Conservation (phyloP, 2,329 filamentous ascomycete genomes). For the Fonsecaea monophora region DNA sequence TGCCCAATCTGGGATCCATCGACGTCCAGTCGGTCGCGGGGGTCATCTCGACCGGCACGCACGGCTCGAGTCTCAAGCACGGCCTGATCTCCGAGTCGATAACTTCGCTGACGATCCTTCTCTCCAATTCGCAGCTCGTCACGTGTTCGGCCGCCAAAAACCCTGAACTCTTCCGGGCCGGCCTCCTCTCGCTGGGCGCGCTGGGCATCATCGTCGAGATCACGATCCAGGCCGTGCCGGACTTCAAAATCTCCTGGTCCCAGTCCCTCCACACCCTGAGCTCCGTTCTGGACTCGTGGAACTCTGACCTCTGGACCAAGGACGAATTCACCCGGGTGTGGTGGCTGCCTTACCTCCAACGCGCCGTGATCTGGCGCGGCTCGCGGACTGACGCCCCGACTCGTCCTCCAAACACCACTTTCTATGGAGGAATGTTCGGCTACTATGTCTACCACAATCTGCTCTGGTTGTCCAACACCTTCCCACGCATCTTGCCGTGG, state of each 20-base stretch:
- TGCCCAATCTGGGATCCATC: constrained; percentile 94
- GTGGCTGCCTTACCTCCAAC: constrained; percentile 94
- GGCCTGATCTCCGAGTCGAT: constrained; percentile 84
- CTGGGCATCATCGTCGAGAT: constrained; percentile 91
- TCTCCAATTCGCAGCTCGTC: constrained; percentile 78
- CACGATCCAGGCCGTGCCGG: constrained; percentile 78
- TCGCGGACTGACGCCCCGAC: constrained; percentile 72
- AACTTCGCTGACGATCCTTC: constrained; percentile 75
- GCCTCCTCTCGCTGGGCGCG: constrained; percentile 84
- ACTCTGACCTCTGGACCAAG: constrained; percentile 76
- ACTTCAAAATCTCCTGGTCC: constrained; percentile 84
- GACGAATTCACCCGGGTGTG: constrained; percentile 92
- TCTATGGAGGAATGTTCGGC: constrained; percentile 81
- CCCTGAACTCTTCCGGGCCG: constrained; percentile 82
- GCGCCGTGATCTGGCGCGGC: constrained; percentile 89
- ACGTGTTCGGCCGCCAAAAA: constrained; percentile 72
- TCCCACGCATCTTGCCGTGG: constrained; percentile 81
- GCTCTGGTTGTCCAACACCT: constrained; percentile 77
- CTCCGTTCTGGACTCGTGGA: constrained; percentile 74
- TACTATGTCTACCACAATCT: constrained; percentile 93
- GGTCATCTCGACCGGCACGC: constrained; percentile 89
- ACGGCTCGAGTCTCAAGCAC: constrained; percentile 84
- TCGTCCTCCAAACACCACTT: constrained; percentile 68
- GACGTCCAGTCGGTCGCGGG: constrained; percentile 92
- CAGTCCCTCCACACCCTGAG: constrained; percentile 77